Evolutionary conservation across 495 filamentous ascomycete species (phyloP).

Genomic region (Aspergillus egyptiacus): DNA sequence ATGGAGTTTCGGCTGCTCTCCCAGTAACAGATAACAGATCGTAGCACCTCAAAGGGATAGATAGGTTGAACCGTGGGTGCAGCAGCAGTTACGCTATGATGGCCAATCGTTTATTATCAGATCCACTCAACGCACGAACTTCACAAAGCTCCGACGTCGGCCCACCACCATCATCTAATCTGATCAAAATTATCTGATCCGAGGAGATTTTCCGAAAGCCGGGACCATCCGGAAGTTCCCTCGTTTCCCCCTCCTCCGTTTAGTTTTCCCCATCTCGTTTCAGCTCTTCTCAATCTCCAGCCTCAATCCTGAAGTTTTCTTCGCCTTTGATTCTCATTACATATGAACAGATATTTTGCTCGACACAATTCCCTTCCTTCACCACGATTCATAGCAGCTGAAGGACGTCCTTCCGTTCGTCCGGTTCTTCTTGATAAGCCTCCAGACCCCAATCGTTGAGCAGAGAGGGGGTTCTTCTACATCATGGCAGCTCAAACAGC

Average conservation of each 20-base stretch:
- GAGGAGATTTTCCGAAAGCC: no score
- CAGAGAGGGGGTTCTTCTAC: background rate
- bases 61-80: background rate
- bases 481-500: constrained; percentile 31
- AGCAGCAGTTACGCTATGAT: no score
- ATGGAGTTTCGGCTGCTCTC: no score
- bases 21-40: no score
- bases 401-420: constrained; percentile 39
- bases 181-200: constrained; percentile 46
- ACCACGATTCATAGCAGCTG: constrained; percentile 31
- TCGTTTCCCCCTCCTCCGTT: constrained; percentile 11
- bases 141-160: constrained; percentile 29
- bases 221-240: constrained; percentile 24
- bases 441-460: no score
- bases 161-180: constrained; percentile 39
- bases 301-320: background rate
- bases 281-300: background rate
- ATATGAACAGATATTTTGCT: background rate
- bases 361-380: background rate
- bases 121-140: no score
- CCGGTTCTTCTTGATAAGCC: no score
- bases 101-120: no score
- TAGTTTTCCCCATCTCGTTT: background rate
- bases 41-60: no score
- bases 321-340: background rate